Base-by-base conservation (phyloP, 805 yeast genomes). In the Cyberlindnera suaveolens region DNA sequence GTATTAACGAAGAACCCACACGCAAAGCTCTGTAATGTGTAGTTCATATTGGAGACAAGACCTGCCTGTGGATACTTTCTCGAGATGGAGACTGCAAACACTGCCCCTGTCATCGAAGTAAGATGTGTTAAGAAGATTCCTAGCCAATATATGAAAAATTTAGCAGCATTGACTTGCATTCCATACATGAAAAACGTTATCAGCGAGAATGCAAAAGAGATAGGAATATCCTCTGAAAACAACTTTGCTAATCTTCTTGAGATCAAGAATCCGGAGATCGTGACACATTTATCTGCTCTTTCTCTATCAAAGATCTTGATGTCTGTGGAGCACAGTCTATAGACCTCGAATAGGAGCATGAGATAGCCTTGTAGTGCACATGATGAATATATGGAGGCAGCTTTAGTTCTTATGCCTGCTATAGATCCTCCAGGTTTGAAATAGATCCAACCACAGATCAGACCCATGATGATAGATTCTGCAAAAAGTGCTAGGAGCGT, bases 101-200 rank as follows among this genome's bases (percentile, higher is more conserved):
- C 68, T 0, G 84, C 85, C 49, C 75, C 67, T 6, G 78, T 66
- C 70, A 82, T 74, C 2, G 83, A 72, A 23, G 72, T 70, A 44
- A 78, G 61, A 42, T 80, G 82, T 9, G 71, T 72, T 14, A 86
- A 51, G n/a, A 86, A 60, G 7, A 71, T 66, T 1, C 75, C 70
- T 0, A 80, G 72, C 63, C 83, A 82, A 57, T 74, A 87, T 1
- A 77, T 68, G 53, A 82, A 83, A 54, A 83, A 88, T 29, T 50
- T 46, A 26, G 50, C 44, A 1, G 68, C 66, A 0, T 72, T 63
- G 31, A 66, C 69, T 35, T 84, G 62, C 34, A 86, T 66, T 0
- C 95, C 96, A 64, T 76, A 75, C 91, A 87, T 82, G 64, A 83
- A 87, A 58, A 83, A 88, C 0, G 86, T 74, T 27, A 82, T 75